Base-by-base conservation (phyloP, 2,329 filamentous ascomycete genomes). In the Endothia cerciana region DNA sequence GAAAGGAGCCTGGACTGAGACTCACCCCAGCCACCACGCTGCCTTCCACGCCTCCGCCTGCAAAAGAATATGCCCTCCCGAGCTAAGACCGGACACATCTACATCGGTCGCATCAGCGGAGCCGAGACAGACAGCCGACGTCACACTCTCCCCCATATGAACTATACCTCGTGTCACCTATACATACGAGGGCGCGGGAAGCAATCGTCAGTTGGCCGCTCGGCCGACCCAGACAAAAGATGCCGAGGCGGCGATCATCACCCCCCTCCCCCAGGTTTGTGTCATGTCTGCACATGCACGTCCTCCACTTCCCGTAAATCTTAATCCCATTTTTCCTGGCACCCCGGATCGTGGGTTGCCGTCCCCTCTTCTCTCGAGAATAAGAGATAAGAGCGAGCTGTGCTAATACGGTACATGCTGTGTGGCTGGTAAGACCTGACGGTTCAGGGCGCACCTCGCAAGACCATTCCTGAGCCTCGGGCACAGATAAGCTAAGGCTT, bases 261-360 rank as follows among this genome's bases (percentile, higher is more conserved):
- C 5, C 33, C 53, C 28, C 33, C n/a, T 22, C 19, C 25, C 13
- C n/a, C 30, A 22, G 55, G 25, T 22, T 19, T 25, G 55, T 10
- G 55, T 13, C 55, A 28, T 3, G 15, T 57, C 13, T 22, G 47
- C 25, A 8, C 25, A 25, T 60, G 40, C 25, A 60, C 40, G 41
- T 45, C 57, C 57, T 36, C 57, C 57, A 60, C 57, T 47, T 60
- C 28, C 57, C 57, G 57, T 17, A 19, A 41, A 59, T 38, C 2
- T 41, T 40, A 28, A 30, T 25, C 45, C 5, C 45, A 7, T 8
- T 33, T 57, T 4, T 40, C 38, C 56, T 41, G 22, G 56, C 36
- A 40, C 22, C 38, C 55, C 33, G 55, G n/a, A 13, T 38, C n/a
- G n/a, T 10, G 19, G 33, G 55, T 7, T 30, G 28, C 10, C 28